Evolutionary conservation across 2,329 filamentous ascomycete species (phyloP).

Genomic region (Cercospora berteroae): DNA sequence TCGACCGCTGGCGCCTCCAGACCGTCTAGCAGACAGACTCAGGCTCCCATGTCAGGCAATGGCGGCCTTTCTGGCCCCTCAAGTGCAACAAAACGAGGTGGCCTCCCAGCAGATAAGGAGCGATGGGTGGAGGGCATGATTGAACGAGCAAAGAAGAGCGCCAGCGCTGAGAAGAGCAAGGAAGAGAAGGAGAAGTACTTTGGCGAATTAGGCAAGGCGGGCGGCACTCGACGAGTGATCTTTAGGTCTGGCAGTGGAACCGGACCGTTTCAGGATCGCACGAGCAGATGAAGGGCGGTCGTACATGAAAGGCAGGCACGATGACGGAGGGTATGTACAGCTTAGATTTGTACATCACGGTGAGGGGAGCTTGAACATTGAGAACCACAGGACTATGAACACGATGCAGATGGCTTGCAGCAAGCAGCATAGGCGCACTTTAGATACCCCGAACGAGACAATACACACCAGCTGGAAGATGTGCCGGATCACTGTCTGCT

Average conservation of each 20-base stretch:
- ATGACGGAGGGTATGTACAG: background rate
- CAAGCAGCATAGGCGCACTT: background rate
- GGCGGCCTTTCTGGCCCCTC: conserved; percentile 24
- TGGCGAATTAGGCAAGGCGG: conserved; percentile 69
- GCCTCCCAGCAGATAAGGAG: conserved; percentile 62
- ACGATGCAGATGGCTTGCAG: background rate
- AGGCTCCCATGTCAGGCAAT: conserved; percentile 9
- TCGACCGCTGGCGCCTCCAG: conserved; percentile 28
- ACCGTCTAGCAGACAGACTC: conserved; percentile 26
- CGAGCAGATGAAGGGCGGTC: background rate
- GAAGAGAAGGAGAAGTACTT: conserved; percentile 48
- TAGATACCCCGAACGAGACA: background rate
- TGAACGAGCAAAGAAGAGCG: conserved; percentile 67
- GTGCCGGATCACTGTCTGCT: background rate
- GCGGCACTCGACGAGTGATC: conserved; percentile 70
- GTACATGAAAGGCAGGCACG: background rate
- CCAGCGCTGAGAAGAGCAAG: conserved; percentile 51
- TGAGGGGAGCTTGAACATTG: background rate
- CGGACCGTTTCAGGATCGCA: background rate
- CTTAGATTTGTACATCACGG: background rate
- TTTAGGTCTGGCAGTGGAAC: conserved; percentile 41
- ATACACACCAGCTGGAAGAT: background rate
- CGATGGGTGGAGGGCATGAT: conserved; percentile 83
- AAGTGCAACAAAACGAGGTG: conserved; percentile 23
- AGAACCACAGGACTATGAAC: conserved; percentile 8